Base-by-base conservation (phyloP, 2,329 filamentous ascomycete species). In the Drechslerella dactyloides region DNA sequence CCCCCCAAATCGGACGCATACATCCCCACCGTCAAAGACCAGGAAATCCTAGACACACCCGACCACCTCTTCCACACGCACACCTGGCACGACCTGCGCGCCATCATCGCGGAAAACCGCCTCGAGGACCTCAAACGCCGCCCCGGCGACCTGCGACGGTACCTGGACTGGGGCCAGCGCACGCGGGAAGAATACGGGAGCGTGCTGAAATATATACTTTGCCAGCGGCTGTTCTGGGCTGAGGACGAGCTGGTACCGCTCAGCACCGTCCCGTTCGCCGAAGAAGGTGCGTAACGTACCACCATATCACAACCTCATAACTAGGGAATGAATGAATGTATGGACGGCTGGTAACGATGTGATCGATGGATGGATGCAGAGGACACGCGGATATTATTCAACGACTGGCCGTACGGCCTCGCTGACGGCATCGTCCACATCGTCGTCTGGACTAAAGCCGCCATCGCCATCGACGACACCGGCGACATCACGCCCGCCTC, bases 321-420 rank as follows among this genome's bases (percentile, higher is more conserved):
- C 40, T 44, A 44, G 5, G 4, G 5, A 3, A 5, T 13, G 13
- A 3, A 23, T 23, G 48, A 4, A 52, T 23, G 15, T 23, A 51
- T 17, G 23, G 7, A 19, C 27, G 27, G 2, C 4, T 15, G 21
- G n/a, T 10, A 19, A 33, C 11, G 48, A 4, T 33, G 11, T 17
- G 15, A n/a, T 23, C 5, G 17, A 6, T 17, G 17, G 19, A 48
- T 23, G 19, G 7, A 5, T 21, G 19, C 17, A 48, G 76, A 74
- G 27, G 76, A 77, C 61, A 76, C 74, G 76, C 91, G 87, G 79
- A 87, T 96, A 53, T 79, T 96, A 44, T 86, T 85, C 80, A 97
- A 97, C 78, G 93, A 97, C 83, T 97, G 92, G 90, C 93, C 93
- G 0, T 97, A 97, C 77, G 92, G 91, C 0, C 83, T 97, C 59